Percentiles rank a stretch among this genome's conserved stretches.
phyloP scores from a whole-genome alignment of 2,329 filamentous ascomycete species.

The Colletotrichum nymphaeae region DNA sequence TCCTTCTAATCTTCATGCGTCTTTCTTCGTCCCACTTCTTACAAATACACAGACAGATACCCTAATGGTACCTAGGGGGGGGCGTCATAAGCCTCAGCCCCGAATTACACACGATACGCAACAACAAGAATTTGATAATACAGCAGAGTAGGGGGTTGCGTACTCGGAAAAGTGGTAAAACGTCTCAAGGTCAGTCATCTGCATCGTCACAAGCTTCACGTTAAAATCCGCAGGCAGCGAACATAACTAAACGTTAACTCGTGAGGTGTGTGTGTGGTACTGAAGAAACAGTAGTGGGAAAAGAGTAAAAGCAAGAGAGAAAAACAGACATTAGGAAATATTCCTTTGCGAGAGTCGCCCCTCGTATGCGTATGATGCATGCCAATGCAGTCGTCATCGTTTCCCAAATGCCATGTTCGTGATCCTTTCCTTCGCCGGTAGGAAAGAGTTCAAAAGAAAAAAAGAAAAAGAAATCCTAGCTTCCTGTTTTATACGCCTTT shows the following conservation, averaged over 20 bases:
- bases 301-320: neutral
- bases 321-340: slow-evolving; percentile 19
- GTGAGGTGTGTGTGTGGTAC: neutral
- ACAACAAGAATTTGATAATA: neutral
- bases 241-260: slow-evolving; percentile 26
- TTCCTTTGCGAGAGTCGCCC: slow-evolving; percentile 19
- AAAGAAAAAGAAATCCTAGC: slow-evolving; percentile 17
- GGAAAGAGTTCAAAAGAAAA: neutral
- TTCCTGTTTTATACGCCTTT: slow-evolving; percentile 34
- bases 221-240: slow-evolving; percentile 1
- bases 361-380: slow-evolving; percentile 11
- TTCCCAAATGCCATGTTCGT: slow-evolving; percentile 2
- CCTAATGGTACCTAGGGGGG: neutral
- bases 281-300: neutral
- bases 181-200: neutral
- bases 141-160: neutral
- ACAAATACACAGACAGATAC: neutral
- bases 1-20: neutral
- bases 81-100: neutral
- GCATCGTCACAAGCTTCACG: slow-evolving; percentile 6
- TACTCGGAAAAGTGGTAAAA: neutral
- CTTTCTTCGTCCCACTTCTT: neutral
- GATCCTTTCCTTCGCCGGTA: neutral
- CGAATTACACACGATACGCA: neutral
- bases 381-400: slow-evolving; percentile 32